Evolutionary conservation across 2,329 filamentous ascomycete species (phyloP).

Genomic region (Neospermospora avenae): DNA sequence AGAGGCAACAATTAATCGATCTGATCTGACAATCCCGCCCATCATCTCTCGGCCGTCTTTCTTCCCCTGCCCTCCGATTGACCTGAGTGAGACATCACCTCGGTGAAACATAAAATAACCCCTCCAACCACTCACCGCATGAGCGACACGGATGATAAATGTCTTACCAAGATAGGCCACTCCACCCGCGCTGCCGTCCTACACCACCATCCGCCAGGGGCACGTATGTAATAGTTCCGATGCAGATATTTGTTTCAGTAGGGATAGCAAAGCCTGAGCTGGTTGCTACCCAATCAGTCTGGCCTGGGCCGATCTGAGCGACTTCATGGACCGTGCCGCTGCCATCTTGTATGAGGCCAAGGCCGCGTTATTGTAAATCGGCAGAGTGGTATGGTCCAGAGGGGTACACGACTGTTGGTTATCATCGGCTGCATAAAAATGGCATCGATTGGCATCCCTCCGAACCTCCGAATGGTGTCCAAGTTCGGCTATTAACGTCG

Average conservation of each 20-base stretch:
- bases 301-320: background rate
- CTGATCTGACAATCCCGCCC: background rate
- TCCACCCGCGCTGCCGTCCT: background rate
- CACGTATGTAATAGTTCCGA: background rate
- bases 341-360: background rate
- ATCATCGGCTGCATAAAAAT: background rate
- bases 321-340: slow-evolving; percentile 1
- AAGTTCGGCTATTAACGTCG: background rate
- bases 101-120: background rate
- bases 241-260: slow-evolving; percentile 3
- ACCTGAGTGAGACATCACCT: background rate
- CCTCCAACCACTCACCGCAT: background rate
- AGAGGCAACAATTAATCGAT: background rate
- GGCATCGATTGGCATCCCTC: background rate
- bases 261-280: background rate
- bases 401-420: background rate
- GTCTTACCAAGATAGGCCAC: background rate
- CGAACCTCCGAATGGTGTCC: background rate
- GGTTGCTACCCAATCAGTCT: background rate
- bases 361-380: background rate
- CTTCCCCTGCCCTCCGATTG: background rate
- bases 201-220: background rate
- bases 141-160: background rate
- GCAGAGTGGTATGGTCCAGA: background rate
- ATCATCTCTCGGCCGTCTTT: background rate